These are phyloP conservation scores for Paramicrosporidium saccamoebae DNA, from an alignment of 371 early-diverging fungal genomes.

Conservation along the genomic window DNA sequence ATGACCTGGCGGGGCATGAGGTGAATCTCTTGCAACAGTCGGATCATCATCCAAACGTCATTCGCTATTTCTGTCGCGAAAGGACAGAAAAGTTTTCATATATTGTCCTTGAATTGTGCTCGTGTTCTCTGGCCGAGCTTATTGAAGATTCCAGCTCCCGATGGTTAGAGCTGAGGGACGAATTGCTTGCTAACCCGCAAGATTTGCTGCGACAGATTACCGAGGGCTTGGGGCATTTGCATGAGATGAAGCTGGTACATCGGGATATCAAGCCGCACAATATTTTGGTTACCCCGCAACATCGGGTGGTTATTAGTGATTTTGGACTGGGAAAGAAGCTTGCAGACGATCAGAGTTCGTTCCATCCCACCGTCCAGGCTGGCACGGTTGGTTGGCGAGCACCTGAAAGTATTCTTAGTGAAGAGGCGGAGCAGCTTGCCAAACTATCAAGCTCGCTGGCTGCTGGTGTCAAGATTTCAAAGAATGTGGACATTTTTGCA, in stretches of 20 bases:
- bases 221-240: conserved; percentile 66
- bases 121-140: conserved; percentile 23
- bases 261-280: conserved; percentile 92
- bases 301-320: conserved; percentile 68
- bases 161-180: conserved; percentile 1
- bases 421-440: conserved; percentile 2
- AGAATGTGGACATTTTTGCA: conserved; percentile 75
- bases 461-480: conserved; percentile 14
- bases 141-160: conserved; percentile 2
- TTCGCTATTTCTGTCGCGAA: conserved; percentile 74
- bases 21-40: conserved; percentile 59
- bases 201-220: conserved; percentile 33
- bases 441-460: conserved; percentile 2
- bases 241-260: conserved; percentile 78
- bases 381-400: conserved; percentile 93
- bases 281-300: conserved; percentile 42
- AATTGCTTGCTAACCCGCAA: conserved; percentile 3
- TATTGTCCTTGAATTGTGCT: conserved; percentile 70
- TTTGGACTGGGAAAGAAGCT: conserved; percentile 87
- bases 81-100: conserved; percentile 58
- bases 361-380: conserved; percentile 50
- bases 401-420: conserved; percentile 37
- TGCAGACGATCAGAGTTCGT: conserved; percentile 65
- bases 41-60: conserved; percentile 79
- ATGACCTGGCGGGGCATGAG: conserved; percentile 71